These are phyloP conservation scores for Sarcomyxa edulis DNA, from an alignment of 768 basidiomycete species.

Conservation along the genomic window DNA sequence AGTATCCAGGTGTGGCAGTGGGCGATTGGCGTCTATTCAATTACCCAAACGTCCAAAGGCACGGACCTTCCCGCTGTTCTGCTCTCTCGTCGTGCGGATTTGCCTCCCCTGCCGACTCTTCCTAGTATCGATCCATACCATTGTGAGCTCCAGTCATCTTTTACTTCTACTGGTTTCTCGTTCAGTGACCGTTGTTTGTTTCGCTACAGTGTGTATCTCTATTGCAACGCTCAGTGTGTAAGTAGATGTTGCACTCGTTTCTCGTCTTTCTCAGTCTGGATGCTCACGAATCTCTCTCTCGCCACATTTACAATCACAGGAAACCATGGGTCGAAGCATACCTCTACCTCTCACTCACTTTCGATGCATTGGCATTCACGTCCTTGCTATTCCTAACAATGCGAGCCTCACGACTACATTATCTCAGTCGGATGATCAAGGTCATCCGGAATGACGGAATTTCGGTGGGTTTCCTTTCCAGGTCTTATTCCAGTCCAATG, in stretches of 20 bases:
- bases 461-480: too few species aligned
- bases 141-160: not conserved
- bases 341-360: slow-evolving; percentile 13
- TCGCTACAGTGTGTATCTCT: slow-evolving; percentile 6
- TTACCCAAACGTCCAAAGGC: slow-evolving; percentile 3
- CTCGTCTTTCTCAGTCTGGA: not conserved
- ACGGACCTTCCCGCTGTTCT: slow-evolving; percentile 4
- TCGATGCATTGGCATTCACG: slow-evolving; percentile 13
- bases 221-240: slow-evolving; percentile 5
- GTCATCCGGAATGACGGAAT: slow-evolving; percentile 13
- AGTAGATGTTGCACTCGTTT: too few species aligned
- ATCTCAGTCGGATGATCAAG: slow-evolving; percentile 1
- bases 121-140: slow-evolving; percentile 8
- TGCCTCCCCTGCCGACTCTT: not conserved
- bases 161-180: not conserved
- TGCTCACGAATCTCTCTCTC: too few species aligned
- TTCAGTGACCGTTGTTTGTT: not conserved
- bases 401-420: not conserved
- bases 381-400: slow-evolving; percentile 6
- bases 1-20: slow-evolving; percentile 7
- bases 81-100: not conserved
- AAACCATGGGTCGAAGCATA: slow-evolving; percentile 7
- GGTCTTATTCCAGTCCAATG: too few species aligned
- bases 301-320: not conserved
- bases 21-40: slow-evolving; percentile 5